Evolutionary conservation across 2,329 filamentous ascomycete genomes (phyloP).

Genomic region (Colletotrichum trifolii): DNA sequence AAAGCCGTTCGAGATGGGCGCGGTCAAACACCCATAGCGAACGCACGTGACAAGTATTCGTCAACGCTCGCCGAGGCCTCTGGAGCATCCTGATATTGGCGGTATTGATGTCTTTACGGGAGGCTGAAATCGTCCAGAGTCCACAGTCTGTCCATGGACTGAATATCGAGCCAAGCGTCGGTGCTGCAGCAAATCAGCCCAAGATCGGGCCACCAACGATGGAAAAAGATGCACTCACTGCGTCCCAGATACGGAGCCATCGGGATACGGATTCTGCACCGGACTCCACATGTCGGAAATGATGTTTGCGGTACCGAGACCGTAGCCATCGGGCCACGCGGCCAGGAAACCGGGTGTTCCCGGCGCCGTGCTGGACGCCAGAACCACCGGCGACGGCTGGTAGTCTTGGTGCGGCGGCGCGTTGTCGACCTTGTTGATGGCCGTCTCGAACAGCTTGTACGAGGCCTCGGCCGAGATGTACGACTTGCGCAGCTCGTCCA

Average conservation of each 20-base stretch:
- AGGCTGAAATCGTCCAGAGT: constrained; percentile 15
- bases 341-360: background rate
- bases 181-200: constrained; percentile 4
- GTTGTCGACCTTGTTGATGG: constrained; percentile 24
- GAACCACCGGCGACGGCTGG: constrained; percentile 4
- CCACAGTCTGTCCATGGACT: constrained; percentile 20
- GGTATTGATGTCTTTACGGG: background rate
- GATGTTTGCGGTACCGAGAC: constrained; percentile 9
- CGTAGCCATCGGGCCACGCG: constrained; percentile 22
- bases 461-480: constrained; percentile 30
- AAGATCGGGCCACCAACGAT: background rate
- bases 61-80: too few relatives aligned
- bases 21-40: too few relatives aligned
- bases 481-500: constrained; percentile 28
- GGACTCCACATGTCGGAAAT: constrained; percentile 29
- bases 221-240: constrained; percentile 14
- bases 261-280: constrained; percentile 2
- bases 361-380: background rate
- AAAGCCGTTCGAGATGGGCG: too few relatives aligned
- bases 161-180: constrained; percentile 24
- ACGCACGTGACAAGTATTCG: too few relatives aligned
- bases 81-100: too few relatives aligned
- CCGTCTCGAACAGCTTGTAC: constrained; percentile 27
- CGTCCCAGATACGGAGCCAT: constrained; percentile 17
- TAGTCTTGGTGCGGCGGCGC: constrained; percentile 8